These are phyloP conservation scores for Claviceps quebecensis DNA, from an alignment of 2,329 filamentous ascomycete species.

Conservation along the genomic window DNA sequence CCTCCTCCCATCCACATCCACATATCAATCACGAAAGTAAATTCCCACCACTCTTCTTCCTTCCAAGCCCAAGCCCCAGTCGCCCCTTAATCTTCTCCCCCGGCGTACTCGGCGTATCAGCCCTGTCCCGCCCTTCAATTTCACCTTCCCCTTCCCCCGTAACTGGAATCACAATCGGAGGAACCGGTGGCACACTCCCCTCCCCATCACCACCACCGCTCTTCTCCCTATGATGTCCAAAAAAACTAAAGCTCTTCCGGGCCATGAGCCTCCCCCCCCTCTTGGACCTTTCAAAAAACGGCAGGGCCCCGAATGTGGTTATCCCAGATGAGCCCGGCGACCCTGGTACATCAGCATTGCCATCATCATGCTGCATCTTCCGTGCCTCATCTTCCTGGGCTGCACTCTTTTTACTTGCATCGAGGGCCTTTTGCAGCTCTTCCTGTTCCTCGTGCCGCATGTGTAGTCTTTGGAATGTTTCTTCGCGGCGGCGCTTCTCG, in stretches of 20 bases:
- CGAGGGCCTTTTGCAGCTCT: constrained; percentile 48
- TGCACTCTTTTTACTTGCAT: constrained; percentile 50
- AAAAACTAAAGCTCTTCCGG: constrained; percentile 58
- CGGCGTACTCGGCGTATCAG: constrained; percentile 26
- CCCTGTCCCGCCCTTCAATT: constrained; percentile 15
- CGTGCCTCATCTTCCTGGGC: constrained; percentile 33
- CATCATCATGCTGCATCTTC: constrained; percentile 21
- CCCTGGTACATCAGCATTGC: not conserved
- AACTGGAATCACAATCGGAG: too few relatives aligned
- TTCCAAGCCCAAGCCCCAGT: constrained; percentile 52
- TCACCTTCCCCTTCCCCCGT: not conserved
- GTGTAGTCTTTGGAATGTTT: constrained; percentile 39
- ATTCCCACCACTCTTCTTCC: constrained; percentile 52
- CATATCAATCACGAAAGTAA: constrained; percentile 14
- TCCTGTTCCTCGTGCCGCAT: constrained; percentile 42
- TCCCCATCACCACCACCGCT: constrained; percentile 12
- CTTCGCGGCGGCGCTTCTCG: constrained; percentile 30
- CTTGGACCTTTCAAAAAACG: constrained; percentile 51
- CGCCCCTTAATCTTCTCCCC: constrained; percentile 42
- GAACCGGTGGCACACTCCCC: too few relatives aligned
- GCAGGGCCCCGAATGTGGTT: constrained; percentile 22
- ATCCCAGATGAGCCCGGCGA: not conserved
- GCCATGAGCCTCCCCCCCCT: constrained; percentile 67
- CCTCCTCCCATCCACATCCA: too few relatives aligned
- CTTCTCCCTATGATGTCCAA: constrained; percentile 35